Percentiles rank a stretch among this genome's conserved stretches.
Conservation (phyloP, 2,329 filamentous ascomycete genomes). For the Tympanopsis confertula region DNA sequence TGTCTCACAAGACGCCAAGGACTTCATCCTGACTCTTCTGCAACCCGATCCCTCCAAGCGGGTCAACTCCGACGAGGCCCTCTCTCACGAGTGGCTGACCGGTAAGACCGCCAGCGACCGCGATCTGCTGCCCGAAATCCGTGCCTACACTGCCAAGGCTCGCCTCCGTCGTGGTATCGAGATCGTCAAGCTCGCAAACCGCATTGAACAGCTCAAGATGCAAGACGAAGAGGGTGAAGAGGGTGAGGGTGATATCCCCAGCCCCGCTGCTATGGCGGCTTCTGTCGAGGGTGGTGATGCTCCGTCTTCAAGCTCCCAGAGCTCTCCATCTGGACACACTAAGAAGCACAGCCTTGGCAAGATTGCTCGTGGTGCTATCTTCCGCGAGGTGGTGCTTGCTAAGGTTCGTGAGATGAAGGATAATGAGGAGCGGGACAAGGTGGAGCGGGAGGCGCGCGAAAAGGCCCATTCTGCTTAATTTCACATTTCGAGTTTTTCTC, state of each 20-base stretch:
- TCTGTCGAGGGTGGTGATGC: not conserved
- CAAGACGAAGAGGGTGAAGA: slow-evolving; percentile 75
- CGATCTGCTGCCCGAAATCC: slow-evolving; percentile 94
- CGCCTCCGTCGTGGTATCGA: slow-evolving; percentile 89
- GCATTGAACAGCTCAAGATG: slow-evolving; percentile 87
- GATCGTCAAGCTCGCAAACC: slow-evolving; percentile 88
- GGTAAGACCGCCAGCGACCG: slow-evolving; percentile 87
- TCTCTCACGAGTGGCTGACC: slow-evolving; percentile 78
- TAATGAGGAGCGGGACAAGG: slow-evolving; percentile 62
- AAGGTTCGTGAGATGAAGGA: slow-evolving; percentile 90
- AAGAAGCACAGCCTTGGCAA: slow-evolving; percentile 31
- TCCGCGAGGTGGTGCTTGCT: slow-evolving; percentile 85
- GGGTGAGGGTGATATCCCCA: slow-evolving; percentile 38
- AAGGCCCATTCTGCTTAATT: slow-evolving; percentile 14
- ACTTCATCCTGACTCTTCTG: slow-evolving; percentile 77
- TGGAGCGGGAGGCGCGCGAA: slow-evolving; percentile 46
- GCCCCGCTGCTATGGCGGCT: not conserved
- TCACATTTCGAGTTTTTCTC: not conserved
- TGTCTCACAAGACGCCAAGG: slow-evolving; percentile 87
- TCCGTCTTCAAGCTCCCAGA: slow-evolving; percentile 11
- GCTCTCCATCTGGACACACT: slow-evolving; percentile 13
- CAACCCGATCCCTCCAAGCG: slow-evolving; percentile 68
- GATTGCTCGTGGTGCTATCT: slow-evolving; percentile 59
- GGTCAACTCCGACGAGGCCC: slow-evolving; percentile 65
- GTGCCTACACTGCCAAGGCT: slow-evolving; percentile 81